phyloP scores from a whole-genome alignment of 164 flowering plant genomes.

The Liquidambar formosana region DNA sequence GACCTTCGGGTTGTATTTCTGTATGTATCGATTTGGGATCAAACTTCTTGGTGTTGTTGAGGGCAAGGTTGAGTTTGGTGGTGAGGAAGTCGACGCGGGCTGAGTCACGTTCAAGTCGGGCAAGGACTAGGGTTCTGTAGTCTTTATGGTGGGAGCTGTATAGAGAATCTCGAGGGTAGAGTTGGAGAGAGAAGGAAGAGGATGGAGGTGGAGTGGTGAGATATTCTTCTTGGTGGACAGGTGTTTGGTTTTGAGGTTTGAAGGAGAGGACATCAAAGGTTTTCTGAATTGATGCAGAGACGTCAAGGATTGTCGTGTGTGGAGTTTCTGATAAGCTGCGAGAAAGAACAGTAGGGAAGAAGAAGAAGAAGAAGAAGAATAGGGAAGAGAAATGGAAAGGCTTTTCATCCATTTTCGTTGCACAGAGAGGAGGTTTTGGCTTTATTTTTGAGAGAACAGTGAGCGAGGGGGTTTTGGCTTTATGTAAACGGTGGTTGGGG shows the following conservation, averaged over 20 bases:
- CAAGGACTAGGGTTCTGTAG: constrained; percentile 29
- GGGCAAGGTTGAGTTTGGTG: constrained; percentile 21
- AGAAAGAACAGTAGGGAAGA: constrained; percentile 4
- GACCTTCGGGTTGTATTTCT: constrained; percentile 16
- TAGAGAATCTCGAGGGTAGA: constrained; percentile 28
- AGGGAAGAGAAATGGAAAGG: background rate
- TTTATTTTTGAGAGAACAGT: background rate
- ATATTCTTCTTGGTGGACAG: constrained; percentile 11
- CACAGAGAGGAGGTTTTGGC: background rate
- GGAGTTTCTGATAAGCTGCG: constrained; percentile 8
- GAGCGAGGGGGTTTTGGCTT: too few species aligned
- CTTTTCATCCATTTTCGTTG: constrained; percentile 5
- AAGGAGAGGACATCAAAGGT: constrained; percentile 22
- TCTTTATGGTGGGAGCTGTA: constrained; percentile 21
- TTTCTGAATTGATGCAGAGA: constrained; percentile 26
- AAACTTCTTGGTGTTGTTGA: constrained; percentile 17
- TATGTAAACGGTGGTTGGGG: too few species aligned
- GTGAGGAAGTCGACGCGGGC: constrained; percentile 35
- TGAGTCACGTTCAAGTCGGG: constrained; percentile 49
- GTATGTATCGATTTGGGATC: constrained; percentile 26
- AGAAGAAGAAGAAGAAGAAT: background rate
- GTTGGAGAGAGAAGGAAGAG: constrained; percentile 23
- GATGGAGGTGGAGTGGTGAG: background rate
- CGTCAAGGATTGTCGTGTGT: constrained; percentile 23
- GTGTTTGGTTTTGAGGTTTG: constrained; percentile 4